A percentile compares a stretch with the other conserved stretches of the same genome.
Evolutionary conservation across 2,329 filamentous ascomycete species (phyloP).

Genomic region (Pseudogymnoascus sp.): DNA sequence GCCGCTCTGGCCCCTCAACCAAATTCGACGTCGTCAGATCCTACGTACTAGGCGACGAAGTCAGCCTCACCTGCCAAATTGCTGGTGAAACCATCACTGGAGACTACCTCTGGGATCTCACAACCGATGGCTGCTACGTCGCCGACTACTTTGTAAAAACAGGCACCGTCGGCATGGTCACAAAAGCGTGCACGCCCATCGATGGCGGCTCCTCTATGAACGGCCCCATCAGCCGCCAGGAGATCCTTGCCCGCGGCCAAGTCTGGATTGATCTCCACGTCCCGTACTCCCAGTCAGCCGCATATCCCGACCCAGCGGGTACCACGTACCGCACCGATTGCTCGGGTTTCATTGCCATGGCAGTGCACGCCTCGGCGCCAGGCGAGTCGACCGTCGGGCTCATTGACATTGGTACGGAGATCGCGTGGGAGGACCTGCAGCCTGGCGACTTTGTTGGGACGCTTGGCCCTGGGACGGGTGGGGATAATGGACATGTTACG

Average conservation of each 20-base stretch:
- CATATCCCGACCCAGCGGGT: background rate
- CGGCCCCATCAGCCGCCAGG: constrained; percentile 3
- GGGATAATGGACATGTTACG: background rate
- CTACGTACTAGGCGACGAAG: constrained; percentile 10
- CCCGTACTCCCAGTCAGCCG: background rate
- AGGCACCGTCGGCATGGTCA: constrained; percentile 8
- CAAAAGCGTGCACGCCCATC: background rate
- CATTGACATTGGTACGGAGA: background rate
- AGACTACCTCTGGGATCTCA: constrained; percentile 15
- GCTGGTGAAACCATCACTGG: constrained; percentile 9
- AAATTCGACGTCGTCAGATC: constrained; percentile 7
- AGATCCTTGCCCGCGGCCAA: background rate
- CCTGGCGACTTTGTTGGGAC: constrained; percentile 6
- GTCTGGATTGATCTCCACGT: constrained; percentile 3
- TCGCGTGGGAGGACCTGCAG: background rate
- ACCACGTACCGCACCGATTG: background rate
- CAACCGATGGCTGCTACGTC: constrained; percentile 13
- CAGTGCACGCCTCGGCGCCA: background rate
- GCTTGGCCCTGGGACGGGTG: background rate
- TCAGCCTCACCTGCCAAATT: constrained; percentile 13
- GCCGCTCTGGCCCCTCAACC: constrained; percentile 10
- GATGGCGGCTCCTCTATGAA: background rate
- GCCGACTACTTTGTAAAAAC: constrained; percentile 16
- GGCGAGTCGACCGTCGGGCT: background rate
- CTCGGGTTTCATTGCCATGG: constrained; percentile 4